A percentile compares a stretch with the other conserved stretches of the same genome.
phyloP scores from a whole-genome alignment of 768 basidiomycete genomes.

The Russula earlei region DNA sequence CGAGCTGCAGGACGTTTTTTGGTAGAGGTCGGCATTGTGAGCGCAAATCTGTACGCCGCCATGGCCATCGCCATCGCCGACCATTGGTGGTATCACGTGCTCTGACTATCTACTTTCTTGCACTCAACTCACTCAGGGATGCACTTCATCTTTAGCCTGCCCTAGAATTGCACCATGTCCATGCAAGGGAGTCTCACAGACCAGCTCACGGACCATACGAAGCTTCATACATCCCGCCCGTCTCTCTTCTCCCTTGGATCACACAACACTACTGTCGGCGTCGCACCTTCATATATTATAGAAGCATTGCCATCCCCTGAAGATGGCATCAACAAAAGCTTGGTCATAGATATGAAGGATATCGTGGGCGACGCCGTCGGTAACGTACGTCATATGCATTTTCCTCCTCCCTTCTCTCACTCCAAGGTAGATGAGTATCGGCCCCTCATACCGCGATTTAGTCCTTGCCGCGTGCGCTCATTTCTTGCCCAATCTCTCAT shows the following conservation, averaged over 20 bases:
- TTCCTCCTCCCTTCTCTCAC: not conserved
- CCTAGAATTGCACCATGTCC: not conserved
- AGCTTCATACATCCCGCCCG: not conserved
- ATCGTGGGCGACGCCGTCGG: conserved; percentile 77
- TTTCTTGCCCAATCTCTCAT: not conserved
- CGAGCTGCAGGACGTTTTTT: conserved; percentile 5
- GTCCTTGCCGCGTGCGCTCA: conserved; percentile 77
- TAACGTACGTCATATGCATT: conserved; percentile 45
- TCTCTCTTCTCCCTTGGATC: not conserved
- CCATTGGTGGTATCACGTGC: not conserved
- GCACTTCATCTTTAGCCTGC: not conserved
- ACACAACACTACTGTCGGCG: not conserved
- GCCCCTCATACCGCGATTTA: conserved; percentile 79
- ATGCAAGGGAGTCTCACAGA: not conserved
- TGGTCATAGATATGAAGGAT: conserved; percentile 73
- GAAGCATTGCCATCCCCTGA: conserved; percentile 31
- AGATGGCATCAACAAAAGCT: conserved; percentile 48
- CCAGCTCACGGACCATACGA: not conserved
- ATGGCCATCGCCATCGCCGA: too few relatives aligned
- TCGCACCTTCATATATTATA: not conserved
- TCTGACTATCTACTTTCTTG: not conserved
- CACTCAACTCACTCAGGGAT: not conserved
- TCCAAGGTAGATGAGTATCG: conserved; percentile 71
- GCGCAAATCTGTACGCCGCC: too few relatives aligned
- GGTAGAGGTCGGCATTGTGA: conserved; percentile 2